A percentile compares a stretch with the other conserved stretches of the same genome.
phyloP scores from a whole-genome alignment of 2,329 filamentous ascomycete genomes.

The Paecilomyces dactylethromorphus region DNA sequence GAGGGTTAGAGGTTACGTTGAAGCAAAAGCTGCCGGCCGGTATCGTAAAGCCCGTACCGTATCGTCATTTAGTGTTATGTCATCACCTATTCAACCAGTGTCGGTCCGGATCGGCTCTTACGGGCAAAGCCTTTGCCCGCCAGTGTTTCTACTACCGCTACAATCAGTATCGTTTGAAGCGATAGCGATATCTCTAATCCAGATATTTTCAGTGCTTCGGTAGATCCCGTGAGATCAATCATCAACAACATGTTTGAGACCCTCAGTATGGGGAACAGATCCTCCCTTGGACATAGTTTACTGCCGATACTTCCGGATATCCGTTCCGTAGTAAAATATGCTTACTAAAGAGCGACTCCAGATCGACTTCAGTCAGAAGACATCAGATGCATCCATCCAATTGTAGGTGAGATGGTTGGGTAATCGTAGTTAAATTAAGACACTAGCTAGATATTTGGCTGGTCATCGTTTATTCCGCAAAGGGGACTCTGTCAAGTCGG shows the following conservation, averaged over 20 bases:
- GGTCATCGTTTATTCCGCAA: too few species aligned
- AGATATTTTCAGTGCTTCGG: neutral
- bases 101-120: slow-evolving; percentile 12
- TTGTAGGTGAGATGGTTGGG: neutral
- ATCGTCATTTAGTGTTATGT: slow-evolving; percentile 13
- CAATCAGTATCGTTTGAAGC: neutral
- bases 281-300: neutral
- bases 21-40: slow-evolving; percentile 16
- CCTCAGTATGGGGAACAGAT: neutral
- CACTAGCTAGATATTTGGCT: too few species aligned
- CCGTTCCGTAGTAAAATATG: neutral
- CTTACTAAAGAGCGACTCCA: neutral
- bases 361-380: neutral
- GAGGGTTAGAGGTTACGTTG: slow-evolving; percentile 9
- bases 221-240: neutral
- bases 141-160: neutral
- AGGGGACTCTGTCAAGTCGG: neutral
- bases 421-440: neutral
- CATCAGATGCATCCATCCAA: neutral
- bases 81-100: slow-evolving; percentile 6
- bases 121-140: neutral
- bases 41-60: slow-evolving; percentile 12
- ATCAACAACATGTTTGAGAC: neutral
- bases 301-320: neutral
- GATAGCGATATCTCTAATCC: neutral